Evolutionary conservation across 2,329 filamentous ascomycete genomes (phyloP), one percentile per base, ranked within the genome.

Genomic region (Hymenoscyphus scutula): DNA sequence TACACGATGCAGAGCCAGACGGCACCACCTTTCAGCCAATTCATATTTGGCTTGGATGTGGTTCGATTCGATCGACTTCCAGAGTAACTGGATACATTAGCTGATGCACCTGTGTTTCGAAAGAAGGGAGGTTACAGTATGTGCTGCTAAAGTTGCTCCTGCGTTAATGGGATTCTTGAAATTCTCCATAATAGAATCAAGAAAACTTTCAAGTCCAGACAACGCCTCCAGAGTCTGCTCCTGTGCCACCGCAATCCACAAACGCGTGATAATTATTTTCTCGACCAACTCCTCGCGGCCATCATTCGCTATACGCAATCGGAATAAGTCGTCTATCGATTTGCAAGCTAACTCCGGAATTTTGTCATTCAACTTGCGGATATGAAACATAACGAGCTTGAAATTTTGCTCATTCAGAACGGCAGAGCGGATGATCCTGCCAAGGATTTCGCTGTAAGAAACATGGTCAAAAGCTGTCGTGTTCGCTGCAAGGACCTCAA

Each of bases 61-160:
- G 15, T 79, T 78, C 0, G 79, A 75, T 59, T 92, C 89, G n/a
- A 90, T 79, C 29, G 82, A 84, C 75, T 92, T 95, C 92, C 92
- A 97, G 3, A 97, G 77, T 3, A 97, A 75, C 89, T 94, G 64
- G 65, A 41, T 10, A 11, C 38, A 32, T 72, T 53, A 71, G 67
- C n/a, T 45, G 19, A 6, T 23, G 19, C 25, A 13, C 34, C 23
- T 68, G 23, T 68, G 64, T 54, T 17, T 25, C 38, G 53, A n/a
- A 53, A 17, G 25, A 11, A 30, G 53, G 10, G 15, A 30, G 34
- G 74, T 68, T 72, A 89, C 86, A 37, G 85, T 89, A 68, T 91
- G 88, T 6, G 84, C 83, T 37, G 88, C 87, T 65, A 86, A 84
- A 13, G 89, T 85, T 5, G 86, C 86, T 65, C 84, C 81, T 4